Conservation (phyloP, 108 stramenopile species). For the Skeletonema tropicum region DNA sequence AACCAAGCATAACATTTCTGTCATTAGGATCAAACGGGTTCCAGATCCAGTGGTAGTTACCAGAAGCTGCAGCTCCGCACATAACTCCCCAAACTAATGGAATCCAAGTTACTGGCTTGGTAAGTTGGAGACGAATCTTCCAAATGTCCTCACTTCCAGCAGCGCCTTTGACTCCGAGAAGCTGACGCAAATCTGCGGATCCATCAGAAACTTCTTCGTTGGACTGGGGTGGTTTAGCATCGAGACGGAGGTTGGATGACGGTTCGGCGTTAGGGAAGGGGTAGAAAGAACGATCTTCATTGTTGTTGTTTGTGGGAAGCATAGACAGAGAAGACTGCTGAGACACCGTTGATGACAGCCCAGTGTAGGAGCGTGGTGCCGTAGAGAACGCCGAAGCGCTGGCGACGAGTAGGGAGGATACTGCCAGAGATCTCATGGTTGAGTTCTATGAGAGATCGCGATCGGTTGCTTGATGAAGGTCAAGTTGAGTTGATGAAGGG, state of each 20-base stretch:
- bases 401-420: conserved; percentile 22
- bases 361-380: conserved; percentile 25
- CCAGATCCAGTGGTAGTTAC: conserved; percentile 98
- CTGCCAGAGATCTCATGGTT: conserved; percentile 27
- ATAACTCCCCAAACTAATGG: conserved; percentile 95
- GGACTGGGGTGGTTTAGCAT: conserved; percentile 39
- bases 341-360: conserved; percentile 7
- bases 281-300: background rate
- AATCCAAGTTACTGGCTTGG: conserved; percentile 94
- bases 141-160: conserved; percentile 75
- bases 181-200: conserved; percentile 72
- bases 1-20: conserved; percentile 75
- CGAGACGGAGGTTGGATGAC: conserved; percentile 25
- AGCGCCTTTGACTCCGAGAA: conserved; percentile 87
- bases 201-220: conserved; percentile 78
- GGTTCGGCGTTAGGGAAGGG: conserved; percentile 23
- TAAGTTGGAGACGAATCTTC: conserved; percentile 90
- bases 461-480: too few relatives aligned
- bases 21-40: conserved; percentile 92
- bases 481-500: background rate
- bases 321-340: conserved; percentile 14
- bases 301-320: conserved; percentile 22
- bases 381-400: conserved; percentile 42
- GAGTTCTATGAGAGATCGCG: background rate
- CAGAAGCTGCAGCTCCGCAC: conserved; percentile 90